Conservation (phyloP, 495 filamentous ascomycete species). For the Parathielavia appendiculata region DNA sequence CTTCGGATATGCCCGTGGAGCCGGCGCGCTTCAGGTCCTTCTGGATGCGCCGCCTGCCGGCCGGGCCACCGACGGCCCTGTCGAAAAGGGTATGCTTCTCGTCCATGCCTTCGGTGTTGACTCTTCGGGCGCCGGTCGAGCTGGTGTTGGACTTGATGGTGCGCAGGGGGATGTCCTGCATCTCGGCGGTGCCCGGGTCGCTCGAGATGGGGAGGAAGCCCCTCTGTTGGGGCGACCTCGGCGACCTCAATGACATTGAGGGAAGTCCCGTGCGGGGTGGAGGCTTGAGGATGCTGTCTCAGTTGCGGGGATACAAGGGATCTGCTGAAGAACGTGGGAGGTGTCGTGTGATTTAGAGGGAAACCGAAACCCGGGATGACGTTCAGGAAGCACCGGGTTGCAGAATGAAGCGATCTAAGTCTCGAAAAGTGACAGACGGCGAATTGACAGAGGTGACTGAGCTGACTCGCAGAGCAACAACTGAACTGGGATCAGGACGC, state of each 20-base stretch:
- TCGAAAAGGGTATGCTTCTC: slow-evolving; percentile 49
- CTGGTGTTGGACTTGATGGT: slow-evolving; percentile 45
- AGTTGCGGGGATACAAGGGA: not conserved
- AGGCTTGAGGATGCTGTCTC: not conserved
- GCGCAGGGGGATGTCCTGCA: slow-evolving; percentile 49
- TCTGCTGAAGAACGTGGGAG: not conserved
- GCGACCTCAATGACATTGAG: slow-evolving; percentile 31
- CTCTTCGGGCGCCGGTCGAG: slow-evolving; percentile 47
- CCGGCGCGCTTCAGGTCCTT: slow-evolving; percentile 49
- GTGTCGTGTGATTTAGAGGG: not conserved
- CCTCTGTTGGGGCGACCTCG: slow-evolving; percentile 25
- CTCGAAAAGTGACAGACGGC: not conserved
- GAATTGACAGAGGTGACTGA: not conserved
- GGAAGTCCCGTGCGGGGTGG: not conserved
- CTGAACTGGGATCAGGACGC: not conserved
- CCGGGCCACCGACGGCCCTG: slow-evolving; percentile 28
- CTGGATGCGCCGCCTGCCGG: slow-evolving; percentile 53
- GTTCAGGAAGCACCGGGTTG: not conserved
- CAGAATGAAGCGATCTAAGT: too few relatives aligned
- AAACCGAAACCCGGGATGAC: not conserved
- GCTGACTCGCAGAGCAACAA: slow-evolving; percentile 11
- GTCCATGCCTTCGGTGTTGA: slow-evolving; percentile 27
- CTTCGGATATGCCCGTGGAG: slow-evolving; percentile 49
- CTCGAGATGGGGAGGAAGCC: slow-evolving; percentile 32
- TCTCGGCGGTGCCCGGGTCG: slow-evolving; percentile 29